phyloP scores from a whole-genome alignment of 2,329 filamentous ascomycete genomes.

The Neoascochyta sp. region DNA sequence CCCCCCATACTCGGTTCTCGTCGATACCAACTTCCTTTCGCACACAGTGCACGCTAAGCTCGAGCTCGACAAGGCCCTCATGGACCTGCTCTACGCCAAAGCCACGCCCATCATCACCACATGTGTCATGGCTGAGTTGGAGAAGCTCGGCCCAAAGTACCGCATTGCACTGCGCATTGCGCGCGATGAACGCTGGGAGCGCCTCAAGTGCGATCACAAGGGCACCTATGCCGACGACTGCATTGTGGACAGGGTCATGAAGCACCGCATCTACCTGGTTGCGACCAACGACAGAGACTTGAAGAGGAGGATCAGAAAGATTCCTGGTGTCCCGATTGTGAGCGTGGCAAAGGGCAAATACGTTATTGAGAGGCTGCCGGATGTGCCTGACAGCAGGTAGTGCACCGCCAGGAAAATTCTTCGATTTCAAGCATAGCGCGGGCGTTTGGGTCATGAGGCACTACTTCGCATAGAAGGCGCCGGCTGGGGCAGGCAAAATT shows the following conservation, averaged over 20 bases:
- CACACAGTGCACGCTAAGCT: slow-evolving; percentile 91
- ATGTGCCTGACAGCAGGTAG: slow-evolving; percentile 65
- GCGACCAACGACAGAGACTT: slow-evolving; percentile 53
- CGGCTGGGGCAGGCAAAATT: too few species aligned
- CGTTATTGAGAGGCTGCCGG: slow-evolving; percentile 85
- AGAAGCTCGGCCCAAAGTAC: slow-evolving; percentile 84
- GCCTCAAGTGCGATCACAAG: slow-evolving; percentile 85
- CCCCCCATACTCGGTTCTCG: slow-evolving; percentile 73
- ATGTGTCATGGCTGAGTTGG: slow-evolving; percentile 73
- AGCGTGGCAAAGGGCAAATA: slow-evolving; percentile 87
- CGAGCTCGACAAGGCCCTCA: slow-evolving; percentile 80
- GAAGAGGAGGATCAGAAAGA: slow-evolving; percentile 79
- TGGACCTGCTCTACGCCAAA: slow-evolving; percentile 91
- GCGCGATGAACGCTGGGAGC: slow-evolving; percentile 81
- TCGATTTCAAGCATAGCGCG: slow-evolving; percentile 10
- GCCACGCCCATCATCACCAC: slow-evolving; percentile 83
- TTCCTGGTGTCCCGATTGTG: slow-evolving; percentile 72
- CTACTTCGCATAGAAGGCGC: too few species aligned
- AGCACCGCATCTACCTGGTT: slow-evolving; percentile 47
- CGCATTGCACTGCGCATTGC: slow-evolving; percentile 81
- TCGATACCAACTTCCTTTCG: slow-evolving; percentile 38
- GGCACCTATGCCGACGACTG: slow-evolving; percentile 79
- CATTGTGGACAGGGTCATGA: slow-evolving; percentile 41
- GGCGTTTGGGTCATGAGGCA: too few species aligned
- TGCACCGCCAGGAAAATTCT: too few species aligned